A percentile compares a stretch with the other conserved stretches of the same genome.
phyloP scores from a whole-genome alignment of 345 rosid genomes.

The Arabidopsis suecica region DNA sequence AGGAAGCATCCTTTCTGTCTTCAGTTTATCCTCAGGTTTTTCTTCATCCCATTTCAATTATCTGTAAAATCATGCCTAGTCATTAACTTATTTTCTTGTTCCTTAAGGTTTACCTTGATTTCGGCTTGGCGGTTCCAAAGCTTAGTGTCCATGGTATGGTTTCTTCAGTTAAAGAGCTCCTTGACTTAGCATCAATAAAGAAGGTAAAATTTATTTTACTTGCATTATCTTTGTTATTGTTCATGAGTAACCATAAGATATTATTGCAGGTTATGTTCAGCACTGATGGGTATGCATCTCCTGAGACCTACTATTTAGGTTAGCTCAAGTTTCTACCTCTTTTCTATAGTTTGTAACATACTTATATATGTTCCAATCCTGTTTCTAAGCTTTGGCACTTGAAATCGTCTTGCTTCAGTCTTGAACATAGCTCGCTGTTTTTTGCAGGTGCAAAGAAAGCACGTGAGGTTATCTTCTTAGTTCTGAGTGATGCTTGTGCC shows the following conservation, averaged over 20 bases:
- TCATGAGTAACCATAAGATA: conserved; percentile 31
- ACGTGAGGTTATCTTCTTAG: conserved; percentile 74
- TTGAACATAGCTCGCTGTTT: conserved; percentile 32
- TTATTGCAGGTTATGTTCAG: conserved; percentile 94
- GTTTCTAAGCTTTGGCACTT: neutral
- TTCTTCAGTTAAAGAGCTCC: conserved; percentile 83
- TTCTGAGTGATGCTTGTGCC: conserved; percentile 68
- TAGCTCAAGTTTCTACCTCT: conserved; percentile 39
- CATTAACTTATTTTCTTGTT: conserved; percentile 8
- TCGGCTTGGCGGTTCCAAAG: conserved; percentile 95
- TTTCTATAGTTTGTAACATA: neutral
- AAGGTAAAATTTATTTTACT: conserved; percentile 61
- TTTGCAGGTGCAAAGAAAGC: conserved; percentile 78
- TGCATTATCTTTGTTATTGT: conserved; percentile 4
- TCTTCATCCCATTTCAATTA: conserved; percentile 7
- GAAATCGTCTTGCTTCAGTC: neutral
- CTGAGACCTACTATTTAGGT: conserved; percentile 92
- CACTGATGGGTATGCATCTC: conserved; percentile 93
- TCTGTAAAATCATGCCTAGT: neutral
- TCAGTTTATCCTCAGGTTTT: conserved; percentile 84
- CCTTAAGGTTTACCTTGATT: conserved; percentile 84
- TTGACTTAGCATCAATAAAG: conserved; percentile 81
- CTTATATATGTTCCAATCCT: neutral
- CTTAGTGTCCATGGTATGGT: conserved; percentile 89
- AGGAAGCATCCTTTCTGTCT: conserved; percentile 89